Base-by-base conservation (phyloP, 768 basidiomycete genomes). In the Cystobasidium onofrii region DNA sequence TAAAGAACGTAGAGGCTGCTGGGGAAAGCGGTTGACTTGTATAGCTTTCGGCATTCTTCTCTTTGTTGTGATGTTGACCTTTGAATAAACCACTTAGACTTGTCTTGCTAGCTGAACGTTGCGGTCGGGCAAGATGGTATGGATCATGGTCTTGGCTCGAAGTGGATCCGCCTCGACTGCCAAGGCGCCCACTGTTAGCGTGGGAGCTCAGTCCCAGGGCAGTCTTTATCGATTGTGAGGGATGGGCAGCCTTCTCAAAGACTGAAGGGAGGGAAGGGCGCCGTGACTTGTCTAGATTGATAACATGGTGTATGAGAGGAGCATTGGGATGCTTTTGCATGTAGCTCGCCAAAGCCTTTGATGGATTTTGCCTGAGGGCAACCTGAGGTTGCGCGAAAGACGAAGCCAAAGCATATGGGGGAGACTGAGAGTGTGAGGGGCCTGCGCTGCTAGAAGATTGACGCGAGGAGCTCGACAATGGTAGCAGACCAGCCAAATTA, bases 241-340 rank as follows among this genome's bases (percentile, higher is more conserved):
- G 82, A 75, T 82, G 82, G 7, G 81, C 77, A 2, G 82, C 83
- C 70, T 81, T 81, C 64, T 83, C 83, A 57, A 83, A 76, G 65
- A 84, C 82, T 46, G 82, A 82, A 0, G 83, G 83, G 0, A 83
- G 76, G n/a, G 81, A 81, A 0, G 82, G 82, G 18, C 83, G 79
- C 1, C 80, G 20, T 15, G 69, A 52, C 27, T 71, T 71, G 31
- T 71, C 69, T 10, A 46, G 52, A 46, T 36, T 71, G 31, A 71
- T 60, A 27, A 71, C 54, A 15, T 71, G 69, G 25, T 71, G 69
- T 15, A 71, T 71, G 54, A 57, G 69, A 55, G 33, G 69, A 10
- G 33, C 27, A 46, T 46, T 52, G 6, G 52, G 25, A 34, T 71
- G 69, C 10, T 55, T 46, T 13, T 29, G 33, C 54, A 71, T 71